These are phyloP conservation scores for Solanum chiquidenum DNA, from an alignment of 257 asterid species.

Conservation along the genomic window DNA sequence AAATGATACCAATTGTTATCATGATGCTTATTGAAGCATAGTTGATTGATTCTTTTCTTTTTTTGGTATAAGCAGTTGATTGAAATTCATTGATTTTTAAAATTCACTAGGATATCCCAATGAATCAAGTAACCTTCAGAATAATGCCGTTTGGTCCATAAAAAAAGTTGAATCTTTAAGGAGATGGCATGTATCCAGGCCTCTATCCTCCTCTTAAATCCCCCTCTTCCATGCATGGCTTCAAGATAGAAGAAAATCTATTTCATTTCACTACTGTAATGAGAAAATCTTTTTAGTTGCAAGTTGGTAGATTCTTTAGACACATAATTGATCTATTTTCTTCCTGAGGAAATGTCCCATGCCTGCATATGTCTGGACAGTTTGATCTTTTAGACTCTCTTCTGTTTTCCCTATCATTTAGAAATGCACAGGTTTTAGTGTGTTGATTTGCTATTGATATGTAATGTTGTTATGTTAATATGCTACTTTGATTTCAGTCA, in stretches of 20 bases:
- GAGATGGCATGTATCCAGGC: neutral
- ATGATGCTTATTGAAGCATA: neutral
- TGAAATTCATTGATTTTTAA: neutral
- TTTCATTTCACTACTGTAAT: neutral
- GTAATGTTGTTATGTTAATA: conserved; percentile 1
- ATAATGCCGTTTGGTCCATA: neutral
- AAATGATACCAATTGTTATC: neutral
- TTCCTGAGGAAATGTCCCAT: neutral
- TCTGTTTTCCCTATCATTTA: neutral
- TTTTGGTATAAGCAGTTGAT: neutral
- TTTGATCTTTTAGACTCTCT: neutral
- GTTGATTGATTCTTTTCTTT: neutral
- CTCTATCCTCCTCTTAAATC: neutral
- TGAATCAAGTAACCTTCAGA: neutral
- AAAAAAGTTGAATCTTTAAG: neutral
- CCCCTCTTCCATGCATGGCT: neutral
- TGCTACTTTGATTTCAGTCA: conserved; percentile 41
- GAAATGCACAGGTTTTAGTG: neutral
- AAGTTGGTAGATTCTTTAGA: neutral
- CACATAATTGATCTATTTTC: neutral
- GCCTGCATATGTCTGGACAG: neutral
- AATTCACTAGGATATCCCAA: neutral
- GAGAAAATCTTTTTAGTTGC: neutral
- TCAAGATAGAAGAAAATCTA: neutral
- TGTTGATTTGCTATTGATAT: neutral